Evolutionary conservation across 2,329 filamentous ascomycete genomes (phyloP).

Genomic region (Fusarium subtropicale): DNA sequence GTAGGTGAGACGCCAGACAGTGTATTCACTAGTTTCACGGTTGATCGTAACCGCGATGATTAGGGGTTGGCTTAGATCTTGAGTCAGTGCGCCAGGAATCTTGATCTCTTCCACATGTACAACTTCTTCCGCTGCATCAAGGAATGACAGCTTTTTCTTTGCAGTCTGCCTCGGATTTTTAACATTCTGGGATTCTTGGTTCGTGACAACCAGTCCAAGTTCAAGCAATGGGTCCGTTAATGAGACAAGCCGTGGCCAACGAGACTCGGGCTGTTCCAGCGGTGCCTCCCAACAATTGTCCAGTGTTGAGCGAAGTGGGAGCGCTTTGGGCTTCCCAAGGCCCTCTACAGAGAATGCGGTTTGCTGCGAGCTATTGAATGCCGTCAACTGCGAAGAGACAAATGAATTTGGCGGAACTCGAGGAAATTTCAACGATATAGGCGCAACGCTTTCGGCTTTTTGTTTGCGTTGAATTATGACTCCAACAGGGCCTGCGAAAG

Average conservation of each 20-base stretch:
- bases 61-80: constrained; percentile 62
- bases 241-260: constrained; percentile 81
- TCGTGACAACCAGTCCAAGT: constrained; percentile 81
- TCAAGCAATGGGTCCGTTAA: constrained; percentile 88
- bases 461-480: constrained; percentile 87
- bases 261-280: constrained; percentile 64
- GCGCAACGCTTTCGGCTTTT: constrained; percentile 60
- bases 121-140: constrained; percentile 84
- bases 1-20: constrained; percentile 86
- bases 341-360: constrained; percentile 68
- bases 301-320: constrained; percentile 65
- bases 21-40: constrained; percentile 79
- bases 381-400: constrained; percentile 73
- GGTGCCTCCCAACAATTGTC: constrained; percentile 69
- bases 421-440: constrained; percentile 67
- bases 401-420: constrained; percentile 86
- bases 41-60: constrained; percentile 86
- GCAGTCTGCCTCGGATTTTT: constrained; percentile 50
- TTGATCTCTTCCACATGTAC: constrained; percentile 80
- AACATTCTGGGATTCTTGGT: constrained; percentile 57
- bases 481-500: constrained; percentile 83
- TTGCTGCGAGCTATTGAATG: constrained; percentile 63
- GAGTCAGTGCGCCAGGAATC: constrained; percentile 60
- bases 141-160: constrained; percentile 62
- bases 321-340: constrained; percentile 65